These are phyloP conservation scores for Geranomyces variabilis DNA, from an alignment of 192 early-diverging fungal species.

Conservation along the genomic window DNA sequence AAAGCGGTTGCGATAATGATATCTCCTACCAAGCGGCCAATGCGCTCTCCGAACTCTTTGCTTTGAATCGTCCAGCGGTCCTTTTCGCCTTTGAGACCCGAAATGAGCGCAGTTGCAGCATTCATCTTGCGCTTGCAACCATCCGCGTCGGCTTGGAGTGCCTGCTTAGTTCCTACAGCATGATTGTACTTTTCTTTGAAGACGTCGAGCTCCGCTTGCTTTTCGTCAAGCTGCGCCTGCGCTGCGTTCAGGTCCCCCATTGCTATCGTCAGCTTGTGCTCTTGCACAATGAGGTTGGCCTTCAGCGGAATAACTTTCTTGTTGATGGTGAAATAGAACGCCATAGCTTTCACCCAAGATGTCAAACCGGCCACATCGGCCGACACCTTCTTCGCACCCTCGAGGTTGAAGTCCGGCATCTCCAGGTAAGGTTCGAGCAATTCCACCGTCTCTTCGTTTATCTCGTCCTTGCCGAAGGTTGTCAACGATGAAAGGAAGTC, in stretches of 20 bases:
- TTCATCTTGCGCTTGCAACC: slow-evolving; percentile 67
- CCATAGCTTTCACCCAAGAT: slow-evolving; percentile 66
- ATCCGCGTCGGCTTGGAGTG: slow-evolving; percentile 66
- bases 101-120: slow-evolving; percentile 63
- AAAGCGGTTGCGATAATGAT: slow-evolving; percentile 64
- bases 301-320: slow-evolving; percentile 70
- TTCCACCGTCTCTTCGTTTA: slow-evolving; percentile 68
- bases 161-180: slow-evolving; percentile 62
- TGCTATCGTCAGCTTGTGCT: slow-evolving; percentile 59
- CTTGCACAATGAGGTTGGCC: slow-evolving; percentile 68
- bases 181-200: slow-evolving; percentile 66
- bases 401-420: slow-evolving; percentile 70
- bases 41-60: slow-evolving; percentile 66
- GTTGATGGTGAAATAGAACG: slow-evolving; percentile 64
- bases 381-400: slow-evolving; percentile 72
- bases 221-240: slow-evolving; percentile 61
- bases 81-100: slow-evolving; percentile 67
- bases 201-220: slow-evolving; percentile 67
- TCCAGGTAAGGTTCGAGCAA: slow-evolving; percentile 61
- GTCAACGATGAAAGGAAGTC: slow-evolving; percentile 62
- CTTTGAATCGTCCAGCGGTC: slow-evolving; percentile 69
- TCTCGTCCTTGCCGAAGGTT: slow-evolving; percentile 67
- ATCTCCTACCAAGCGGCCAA: slow-evolving; percentile 64
- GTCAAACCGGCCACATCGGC: slow-evolving; percentile 68
- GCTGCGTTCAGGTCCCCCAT: slow-evolving; percentile 64